Base-by-base conservation (phyloP, 169 alveolate genomes). In the Plasmodium relictum region DNA sequence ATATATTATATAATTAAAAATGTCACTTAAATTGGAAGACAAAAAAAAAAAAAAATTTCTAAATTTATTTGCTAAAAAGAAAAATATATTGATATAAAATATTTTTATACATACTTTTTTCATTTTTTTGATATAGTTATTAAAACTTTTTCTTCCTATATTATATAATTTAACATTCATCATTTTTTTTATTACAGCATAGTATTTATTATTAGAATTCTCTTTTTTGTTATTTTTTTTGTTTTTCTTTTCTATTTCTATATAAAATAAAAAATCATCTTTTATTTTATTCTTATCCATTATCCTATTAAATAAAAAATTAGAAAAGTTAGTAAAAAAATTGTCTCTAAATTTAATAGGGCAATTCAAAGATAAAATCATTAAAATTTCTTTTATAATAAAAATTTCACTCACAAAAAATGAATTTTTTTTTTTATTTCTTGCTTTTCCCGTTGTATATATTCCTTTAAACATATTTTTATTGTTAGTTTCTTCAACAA, bases 241-340 rank as follows among this genome's bases (percentile, higher is more conserved):
- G 9, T 37, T 50, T 59, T 54, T 63, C 22, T 45, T 86, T 86
- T 86, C 65, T 22, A 86, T 86, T 42, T 86, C 54, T 59, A 86
- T 71, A 37, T 70, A 86, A 61, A 86, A 86, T 72, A 86, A 86
- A 71, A 86, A 86, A 62, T 86, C 92, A 62, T 86, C 92, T 59
- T 86, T 69, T 26, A 86, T 71, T 52, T 86, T 86, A 20, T 69
- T 45, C 20, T 72, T 86, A 26, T 86, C 88, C 92, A 86, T 86
- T 59, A 22, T 72, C 14, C 44, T 71, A 41, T 86, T 59, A 59
- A 71, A 86, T 86, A 86, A 61, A 54, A 86, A 86, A 71, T 86
- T 74, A 16, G 63, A 48, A 58, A 70, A 86, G 16, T 86, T 72
- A 39, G 61, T 44, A 86, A 70, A 86, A 86, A 65, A 86, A 24